phyloP scores from a whole-genome alignment of 2,329 filamentous ascomycete genomes.

The Apiospora kogelbergensis region DNA sequence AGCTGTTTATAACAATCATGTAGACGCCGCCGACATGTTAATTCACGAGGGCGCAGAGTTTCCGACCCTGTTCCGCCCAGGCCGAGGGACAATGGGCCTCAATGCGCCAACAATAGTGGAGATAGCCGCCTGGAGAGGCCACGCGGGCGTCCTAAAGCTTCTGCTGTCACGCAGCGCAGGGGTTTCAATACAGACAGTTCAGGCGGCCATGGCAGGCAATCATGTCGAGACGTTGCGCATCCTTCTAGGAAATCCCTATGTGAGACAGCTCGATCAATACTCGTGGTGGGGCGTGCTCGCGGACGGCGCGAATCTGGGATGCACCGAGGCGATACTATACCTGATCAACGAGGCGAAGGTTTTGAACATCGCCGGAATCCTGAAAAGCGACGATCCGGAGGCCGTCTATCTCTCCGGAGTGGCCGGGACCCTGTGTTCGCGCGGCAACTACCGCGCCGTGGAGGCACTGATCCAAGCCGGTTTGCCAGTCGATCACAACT shows the following conservation, averaged over 20 bases:
- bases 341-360: not conserved
- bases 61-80: not conserved
- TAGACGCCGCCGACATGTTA: not conserved
- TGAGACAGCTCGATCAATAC: too few species aligned
- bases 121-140: not conserved
- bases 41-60: not conserved
- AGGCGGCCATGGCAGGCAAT: not conserved
- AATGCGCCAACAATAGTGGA: not conserved
- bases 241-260: not conserved
- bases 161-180: not conserved
- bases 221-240: not conserved
- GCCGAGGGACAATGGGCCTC: not conserved
- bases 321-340: not conserved
- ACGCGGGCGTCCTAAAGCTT: not conserved
- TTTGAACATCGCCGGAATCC: not conserved
- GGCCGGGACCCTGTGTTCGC: not conserved
- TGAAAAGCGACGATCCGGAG: not conserved
- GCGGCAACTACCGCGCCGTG: not conserved
- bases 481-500: not conserved
- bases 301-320: not conserved
- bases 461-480: not conserved
- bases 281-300: not conserved
- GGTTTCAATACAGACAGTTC: not conserved
- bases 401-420: not conserved
- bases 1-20: not conserved